Evolutionary conservation across 176 grass and related monocot genomes (phyloP).

Genomic region (Tuctoria greenei): DNA sequence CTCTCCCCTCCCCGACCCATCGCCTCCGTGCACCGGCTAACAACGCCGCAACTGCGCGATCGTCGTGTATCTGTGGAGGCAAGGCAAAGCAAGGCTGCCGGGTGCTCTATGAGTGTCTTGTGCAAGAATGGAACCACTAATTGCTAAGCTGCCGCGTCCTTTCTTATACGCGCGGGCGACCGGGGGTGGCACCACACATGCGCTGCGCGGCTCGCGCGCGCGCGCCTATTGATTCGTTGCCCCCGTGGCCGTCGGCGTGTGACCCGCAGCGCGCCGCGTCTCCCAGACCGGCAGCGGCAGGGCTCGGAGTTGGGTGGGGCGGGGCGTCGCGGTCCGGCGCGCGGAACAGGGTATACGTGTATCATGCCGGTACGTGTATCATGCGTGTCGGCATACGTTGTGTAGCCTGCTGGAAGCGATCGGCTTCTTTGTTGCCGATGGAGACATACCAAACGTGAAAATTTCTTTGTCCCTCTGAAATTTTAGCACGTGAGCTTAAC

Average conservation of each 20-base stretch:
- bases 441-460: no score
- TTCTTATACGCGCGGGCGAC: background rate
- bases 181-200: background rate
- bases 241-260: background rate
- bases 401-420: background rate
- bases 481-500: no score
- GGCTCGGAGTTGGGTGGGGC: background rate
- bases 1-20: constrained; percentile 24
- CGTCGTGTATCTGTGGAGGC: background rate
- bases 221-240: background rate
- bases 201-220: background rate
- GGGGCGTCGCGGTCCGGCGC: background rate
- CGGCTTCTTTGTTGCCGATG: no score
- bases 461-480: no score
- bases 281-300: no score
- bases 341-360: background rate
- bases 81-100: background rate
- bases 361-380: no score
- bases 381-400: background rate
- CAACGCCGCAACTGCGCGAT: no score
- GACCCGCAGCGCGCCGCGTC: constrained; percentile 4
- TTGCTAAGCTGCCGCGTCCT: background rate
- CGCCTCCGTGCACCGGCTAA: no score
- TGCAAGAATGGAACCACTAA: background rate
- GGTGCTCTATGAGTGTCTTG: background rate